A percentile compares a stretch with the other conserved stretches of the same genome.
These are phyloP conservation scores for Sugiyamaella japonica DNA, from an alignment of 1,139 yeast species.

Conservation along the genomic window DNA sequence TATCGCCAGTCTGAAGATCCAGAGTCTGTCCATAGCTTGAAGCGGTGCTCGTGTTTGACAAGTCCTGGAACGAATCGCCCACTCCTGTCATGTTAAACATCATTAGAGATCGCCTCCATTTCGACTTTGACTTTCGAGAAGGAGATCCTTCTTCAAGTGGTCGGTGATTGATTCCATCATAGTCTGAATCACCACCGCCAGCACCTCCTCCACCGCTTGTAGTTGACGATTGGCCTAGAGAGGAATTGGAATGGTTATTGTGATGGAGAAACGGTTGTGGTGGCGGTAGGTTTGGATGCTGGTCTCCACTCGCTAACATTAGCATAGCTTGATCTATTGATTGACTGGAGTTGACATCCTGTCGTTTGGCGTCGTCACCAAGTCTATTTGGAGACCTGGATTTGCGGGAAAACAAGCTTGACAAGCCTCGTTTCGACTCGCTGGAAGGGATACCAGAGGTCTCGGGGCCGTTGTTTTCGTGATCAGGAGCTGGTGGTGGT, in stretches of 20 bases:
- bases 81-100: slow-evolving; percentile 25
- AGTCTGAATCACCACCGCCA: slow-evolving; percentile 30
- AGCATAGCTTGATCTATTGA: slow-evolving; percentile 33
- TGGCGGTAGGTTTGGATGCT: neutral
- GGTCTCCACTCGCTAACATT: neutral
- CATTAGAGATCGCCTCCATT: slow-evolving; percentile 37
- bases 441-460: neutral
- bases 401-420: slow-evolving; percentile 23
- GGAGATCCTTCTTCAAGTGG: slow-evolving; percentile 20
- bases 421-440: slow-evolving; percentile 18
- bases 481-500: no score
- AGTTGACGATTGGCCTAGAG: slow-evolving; percentile 27
- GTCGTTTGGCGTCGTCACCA: slow-evolving; percentile 2
- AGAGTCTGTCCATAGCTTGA: slow-evolving; percentile 6
- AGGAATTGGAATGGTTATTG: slow-evolving; percentile 31
- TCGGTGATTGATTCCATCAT: slow-evolving; percentile 18
- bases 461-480: no score
- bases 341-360: slow-evolving; percentile 22
- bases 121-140: slow-evolving; percentile 26
- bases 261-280: slow-evolving; percentile 23
- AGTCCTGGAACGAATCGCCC: slow-evolving; percentile 13
- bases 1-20: slow-evolving; percentile 12
- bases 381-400: slow-evolving; percentile 24
- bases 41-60: slow-evolving; percentile 9
- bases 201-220: slow-evolving; percentile 22